Evolutionary conservation across 352 stramenopile genomes (phyloP), one percentile per base, ranked within the genome.

Genomic region (Phytophthora pinifolia): DNA sequence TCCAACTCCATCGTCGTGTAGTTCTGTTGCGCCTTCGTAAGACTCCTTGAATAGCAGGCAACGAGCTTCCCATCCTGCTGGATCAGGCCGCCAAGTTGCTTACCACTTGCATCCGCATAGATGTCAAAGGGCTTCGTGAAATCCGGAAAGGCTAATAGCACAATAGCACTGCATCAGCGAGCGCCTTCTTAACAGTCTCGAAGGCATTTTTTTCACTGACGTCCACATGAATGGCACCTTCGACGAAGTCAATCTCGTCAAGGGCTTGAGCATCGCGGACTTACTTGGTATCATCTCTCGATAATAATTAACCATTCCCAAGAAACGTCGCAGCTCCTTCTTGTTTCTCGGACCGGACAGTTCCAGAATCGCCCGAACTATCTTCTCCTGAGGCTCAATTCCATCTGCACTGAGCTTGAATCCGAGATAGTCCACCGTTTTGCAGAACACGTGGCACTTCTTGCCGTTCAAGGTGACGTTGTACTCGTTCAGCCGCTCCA

Each of bases 1-100:
- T 61, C 44, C 1, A 48, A n/a, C 36, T 49, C 53, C 53, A 61
- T 53, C 5, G 43, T 54, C 25, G 35, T 38, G n/a, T 54, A 54
- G 12, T 56, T 56, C 4, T 17, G 48, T 9, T 61, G 53, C 18
- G 33, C 29, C 15, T 12, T 7, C 4, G 33, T 52, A 1, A 52
- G 9, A 9, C 18, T 42, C 10, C 39, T 17, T 0, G 49, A 57
- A 42, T 31, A 56, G 18, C 37, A 58, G 0, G 50, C 32, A n/a
- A 58, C 4, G 2, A 58, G 2, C 4, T 39, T 45, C 12, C 14
- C 15, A 3, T 46, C 6, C 9, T 51, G 41, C 15, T 46, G 41
- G 6, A 59, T 39, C 2, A 46, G 4, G 6, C 42, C 51, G 0
- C 51, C 42, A 2, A 59, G 17, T 14, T 52, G 51, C 6, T 29